Conservation (phyloP, 257 asterid genomes). For the Phtheirospermum japonicum region DNA sequence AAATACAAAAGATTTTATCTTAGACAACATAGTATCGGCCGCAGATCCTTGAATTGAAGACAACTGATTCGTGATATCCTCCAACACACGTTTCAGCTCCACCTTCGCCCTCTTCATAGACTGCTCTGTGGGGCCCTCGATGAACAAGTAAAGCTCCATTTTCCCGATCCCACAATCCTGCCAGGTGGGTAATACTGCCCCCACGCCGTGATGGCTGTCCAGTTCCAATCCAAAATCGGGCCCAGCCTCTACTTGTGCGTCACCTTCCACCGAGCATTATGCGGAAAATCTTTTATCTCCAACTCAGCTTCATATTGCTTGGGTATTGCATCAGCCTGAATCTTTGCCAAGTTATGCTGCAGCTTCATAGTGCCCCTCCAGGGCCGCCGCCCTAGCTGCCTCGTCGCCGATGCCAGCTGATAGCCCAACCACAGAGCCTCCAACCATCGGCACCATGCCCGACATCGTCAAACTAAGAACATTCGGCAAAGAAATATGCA, state of each 20-base stretch:
- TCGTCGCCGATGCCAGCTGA: constrained; percentile 47
- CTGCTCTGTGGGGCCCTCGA: constrained; percentile 89
- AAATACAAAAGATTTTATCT: no score
- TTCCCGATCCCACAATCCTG: no score
- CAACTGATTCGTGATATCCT: constrained; percentile 81
- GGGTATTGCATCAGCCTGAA: constrained; percentile 77
- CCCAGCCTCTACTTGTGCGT: constrained; percentile 92
- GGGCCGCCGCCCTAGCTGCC: constrained; percentile 71
- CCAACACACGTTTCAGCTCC: constrained; percentile 81
- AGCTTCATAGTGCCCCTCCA: constrained; percentile 75
- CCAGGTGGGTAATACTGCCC: constrained; percentile 81
- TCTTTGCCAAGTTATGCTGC: no score
- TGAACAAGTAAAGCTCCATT: constrained; percentile 74
- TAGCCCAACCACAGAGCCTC: constrained; percentile 40
- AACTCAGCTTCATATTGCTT: constrained; percentile 87
- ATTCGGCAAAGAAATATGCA: no score
- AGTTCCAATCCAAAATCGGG: constrained; percentile 92
- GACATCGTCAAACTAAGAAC: no score
- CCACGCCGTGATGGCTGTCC: constrained; percentile 90
- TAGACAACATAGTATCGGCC: constrained; percentile 71
- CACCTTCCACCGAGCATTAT: constrained; percentile 96
- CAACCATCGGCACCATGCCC: constrained; percentile 37
- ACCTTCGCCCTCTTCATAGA: constrained; percentile 88
- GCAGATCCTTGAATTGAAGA: constrained; percentile 87
- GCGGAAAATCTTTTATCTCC: constrained; percentile 91